Base-by-base conservation (phyloP, 2,329 filamentous ascomycete species). In the Penicillium sp. region DNA sequence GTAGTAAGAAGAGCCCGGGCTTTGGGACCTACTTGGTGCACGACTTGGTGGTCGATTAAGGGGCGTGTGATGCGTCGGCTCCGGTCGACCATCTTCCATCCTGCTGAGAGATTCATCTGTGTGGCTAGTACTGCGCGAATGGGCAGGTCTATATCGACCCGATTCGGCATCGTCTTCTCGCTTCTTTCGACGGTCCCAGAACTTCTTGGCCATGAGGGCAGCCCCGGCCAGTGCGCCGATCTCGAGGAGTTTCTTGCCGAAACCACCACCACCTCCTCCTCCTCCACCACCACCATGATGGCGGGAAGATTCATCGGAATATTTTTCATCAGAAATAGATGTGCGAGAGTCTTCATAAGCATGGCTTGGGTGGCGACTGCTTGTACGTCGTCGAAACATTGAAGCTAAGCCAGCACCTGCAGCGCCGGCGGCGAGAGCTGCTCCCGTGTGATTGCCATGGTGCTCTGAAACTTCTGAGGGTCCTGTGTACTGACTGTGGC, bases 321-420 rank as follows among this genome's bases (percentile, higher is more conserved):
- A 83, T 70, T 91, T 90, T 63, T 91, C 88, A 40, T 88, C 83
- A 35, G 79, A 75, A 62, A 86, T 87, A 51, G 85, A 88, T 5
- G 79, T 80, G 0, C 84, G 87, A 8, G 77, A 78, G 19, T 72
- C 72, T 45, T 78, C 70, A 71, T 79, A 61, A 68, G 69, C 52
- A 67, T 77, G 64, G 72, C 78, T 75, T 59, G 75, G 73, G 71
- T 77, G 72, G 57, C 75, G 76, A 58, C 77, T 78, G 58, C 75
- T 71, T 40, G 76, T 78, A 49, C 72, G 71, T 50, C 71, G 69
- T 55, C 68, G 63, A 57, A 75, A 74, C 56, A 88, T 70, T 17
- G 81, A 81, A 59, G 83, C 83, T 52, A 87, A 67, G 25, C 84
- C 86, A 35, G 81, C 83, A 8, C 84, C 85, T 23, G 83, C 78